phyloP scores from a whole-genome alignment of 2,329 filamentous ascomycete genomes.

The Aureobasidium sp. region DNA sequence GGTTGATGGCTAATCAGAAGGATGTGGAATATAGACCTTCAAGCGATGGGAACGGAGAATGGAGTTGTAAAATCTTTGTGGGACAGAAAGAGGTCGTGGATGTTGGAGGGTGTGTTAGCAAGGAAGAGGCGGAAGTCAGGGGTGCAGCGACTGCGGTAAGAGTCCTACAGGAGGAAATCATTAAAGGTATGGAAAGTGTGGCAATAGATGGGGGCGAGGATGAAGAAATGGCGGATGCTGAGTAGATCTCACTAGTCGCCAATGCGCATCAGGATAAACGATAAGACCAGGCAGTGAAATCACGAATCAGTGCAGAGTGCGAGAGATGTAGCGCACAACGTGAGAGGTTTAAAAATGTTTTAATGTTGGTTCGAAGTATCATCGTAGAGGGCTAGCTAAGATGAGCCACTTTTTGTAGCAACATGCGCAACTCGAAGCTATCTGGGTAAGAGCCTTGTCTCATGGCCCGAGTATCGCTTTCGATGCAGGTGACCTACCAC shows the following conservation, averaged over 20 bases:
- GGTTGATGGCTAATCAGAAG: slow-evolving; percentile 45
- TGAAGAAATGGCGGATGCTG: neutral
- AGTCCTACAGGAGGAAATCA: slow-evolving; percentile 1
- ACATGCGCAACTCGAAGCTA: no score
- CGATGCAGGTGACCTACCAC: no score
- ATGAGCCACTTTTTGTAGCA: no score
- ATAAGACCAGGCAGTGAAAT: neutral
- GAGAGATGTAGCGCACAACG: no score
- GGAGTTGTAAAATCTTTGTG: slow-evolving; percentile 27
- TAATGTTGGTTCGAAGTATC: neutral
- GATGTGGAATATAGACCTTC: slow-evolving; percentile 45
- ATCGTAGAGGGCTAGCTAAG: no score
- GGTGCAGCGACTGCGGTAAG: slow-evolving; percentile 21
- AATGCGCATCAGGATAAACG: neutral
- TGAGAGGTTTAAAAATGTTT: no score
- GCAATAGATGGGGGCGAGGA: neutral
- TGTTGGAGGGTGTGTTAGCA: slow-evolving; percentile 25
- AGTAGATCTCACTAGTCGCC: neutral
- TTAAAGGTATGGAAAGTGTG: neutral
- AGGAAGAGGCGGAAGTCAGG: slow-evolving; percentile 30
- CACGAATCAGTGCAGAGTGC: no score
- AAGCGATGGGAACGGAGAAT: slow-evolving; percentile 12
- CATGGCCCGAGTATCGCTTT: no score
- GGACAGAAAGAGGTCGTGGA: slow-evolving; percentile 26
- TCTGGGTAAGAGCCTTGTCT: no score